phyloP scores from a whole-genome alignment of 257 asterid genomes.

The Solanum okadae region DNA sequence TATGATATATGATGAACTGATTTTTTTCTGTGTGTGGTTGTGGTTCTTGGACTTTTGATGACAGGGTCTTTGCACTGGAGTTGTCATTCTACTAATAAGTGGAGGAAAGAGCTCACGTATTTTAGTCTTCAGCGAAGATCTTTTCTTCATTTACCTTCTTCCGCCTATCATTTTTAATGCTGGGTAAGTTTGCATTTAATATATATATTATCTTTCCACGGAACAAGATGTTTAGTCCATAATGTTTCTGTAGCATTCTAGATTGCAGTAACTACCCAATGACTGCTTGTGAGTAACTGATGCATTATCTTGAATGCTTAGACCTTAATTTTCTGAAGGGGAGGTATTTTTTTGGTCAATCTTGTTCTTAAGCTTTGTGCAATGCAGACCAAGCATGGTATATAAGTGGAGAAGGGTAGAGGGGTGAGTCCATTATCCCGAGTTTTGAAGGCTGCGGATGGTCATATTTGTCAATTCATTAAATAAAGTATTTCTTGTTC shows the following conservation, averaged over 20 bases:
- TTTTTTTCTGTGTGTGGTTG: background rate
- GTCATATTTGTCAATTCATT: background rate
- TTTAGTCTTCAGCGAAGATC: constrained; percentile 88
- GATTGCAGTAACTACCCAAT: background rate
- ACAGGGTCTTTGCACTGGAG: constrained; percentile 82
- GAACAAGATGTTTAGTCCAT: background rate
- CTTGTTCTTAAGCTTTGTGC: background rate
- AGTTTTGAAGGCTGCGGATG: background rate
- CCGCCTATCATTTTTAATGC: constrained; percentile 99
- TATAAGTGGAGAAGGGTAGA: background rate
- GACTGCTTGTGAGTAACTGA: background rate
- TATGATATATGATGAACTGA: background rate
- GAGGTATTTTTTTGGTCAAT: background rate
- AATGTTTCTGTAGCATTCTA: background rate
- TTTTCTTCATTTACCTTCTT: constrained; percentile 93
- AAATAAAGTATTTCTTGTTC: background rate
- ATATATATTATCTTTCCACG: background rate
- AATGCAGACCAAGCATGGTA: background rate
- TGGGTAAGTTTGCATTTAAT: constrained; percentile 41
- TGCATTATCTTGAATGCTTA: background rate
- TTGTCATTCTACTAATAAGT: constrained; percentile 65
- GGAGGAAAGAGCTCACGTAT: constrained; percentile 83
- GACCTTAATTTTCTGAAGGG: background rate
- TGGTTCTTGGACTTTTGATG: background rate
- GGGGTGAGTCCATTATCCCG: background rate